Evolutionary conservation across 345 rosid genomes (phyloP).

Genomic region (Rhodamnia rubescens): DNA sequence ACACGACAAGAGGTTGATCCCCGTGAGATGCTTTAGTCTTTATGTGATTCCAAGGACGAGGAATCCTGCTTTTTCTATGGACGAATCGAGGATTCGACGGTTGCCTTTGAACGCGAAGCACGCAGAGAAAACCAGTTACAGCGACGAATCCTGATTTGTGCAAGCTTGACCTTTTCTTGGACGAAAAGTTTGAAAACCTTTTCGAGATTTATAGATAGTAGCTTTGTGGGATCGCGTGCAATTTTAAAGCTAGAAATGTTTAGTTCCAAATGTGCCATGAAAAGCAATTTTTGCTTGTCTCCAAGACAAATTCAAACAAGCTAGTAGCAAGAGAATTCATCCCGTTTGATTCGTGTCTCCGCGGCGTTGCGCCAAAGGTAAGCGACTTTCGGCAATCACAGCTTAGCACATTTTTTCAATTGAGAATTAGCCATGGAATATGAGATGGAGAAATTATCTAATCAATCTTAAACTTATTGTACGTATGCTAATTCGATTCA

Average conservation of each 20-base stretch:
- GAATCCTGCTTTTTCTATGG: neutral
- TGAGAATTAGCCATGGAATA: too few species aligned
- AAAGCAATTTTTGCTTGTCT: neutral
- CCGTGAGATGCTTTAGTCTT: neutral
- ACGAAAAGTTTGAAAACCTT: neutral
- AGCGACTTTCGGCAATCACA: neutral
- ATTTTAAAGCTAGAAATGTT: neutral
- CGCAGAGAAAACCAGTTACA: neutral
- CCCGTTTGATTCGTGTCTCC: neutral
- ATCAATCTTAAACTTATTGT: neutral
- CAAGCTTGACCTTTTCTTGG: neutral
- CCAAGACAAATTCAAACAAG: neutral
- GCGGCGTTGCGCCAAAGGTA: neutral
- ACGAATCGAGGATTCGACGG: neutral
- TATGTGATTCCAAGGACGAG: neutral
- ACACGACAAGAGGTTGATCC: neutral
- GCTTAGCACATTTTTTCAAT: too few species aligned
- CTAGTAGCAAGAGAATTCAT: neutral
- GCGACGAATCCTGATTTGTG: neutral
- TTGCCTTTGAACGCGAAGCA: neutral
- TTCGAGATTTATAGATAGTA: neutral
- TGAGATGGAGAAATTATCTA: too few species aligned
- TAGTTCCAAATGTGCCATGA: neutral
- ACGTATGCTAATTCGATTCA: neutral
- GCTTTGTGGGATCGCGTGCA: neutral